Evolutionary conservation across 2,329 filamentous ascomycete species (phyloP), one percentile per base, ranked within the genome.

Genomic region (Colletotrichum liriopes): DNA sequence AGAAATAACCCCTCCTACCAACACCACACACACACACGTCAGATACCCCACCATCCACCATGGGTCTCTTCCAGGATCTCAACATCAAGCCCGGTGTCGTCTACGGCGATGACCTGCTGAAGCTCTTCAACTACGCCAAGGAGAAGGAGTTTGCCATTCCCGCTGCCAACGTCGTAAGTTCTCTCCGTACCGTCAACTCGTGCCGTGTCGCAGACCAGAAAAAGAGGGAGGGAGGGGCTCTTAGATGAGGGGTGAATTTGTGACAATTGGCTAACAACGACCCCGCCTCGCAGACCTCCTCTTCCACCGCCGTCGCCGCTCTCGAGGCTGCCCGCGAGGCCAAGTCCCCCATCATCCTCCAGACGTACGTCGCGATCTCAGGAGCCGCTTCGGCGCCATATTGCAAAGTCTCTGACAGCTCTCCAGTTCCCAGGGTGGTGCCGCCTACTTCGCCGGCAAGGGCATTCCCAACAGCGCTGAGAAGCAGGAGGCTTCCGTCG

Each of bases 271-370:
- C 71, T 73, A 71, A 73, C 67, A 58, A 62, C 45, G 29, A 54
- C 60, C 67, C 67, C 67, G 56, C 67, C 45, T 71, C 32, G 18
- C 61, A 74, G 73, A 97, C 94, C 76, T 95, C 93, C 54, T 95
- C 93, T 73, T 96, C 93, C 74, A 94, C 93, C 74, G 93, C 91
- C 75, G 93, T 98, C 77, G 92, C 94, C 79, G 87, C 94, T 67
- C 94, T 99, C 78, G 96, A 99, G 90, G 96, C 96, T 82, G 96
- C 96, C 78, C 93, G 94, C 80, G 95, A 98, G 85, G 88, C 91
- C 82, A 97, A 97, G 85, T 89, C 94, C 74, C 96, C 96, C 79
- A 92, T 98, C 85, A 93, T 98, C 85, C 91, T 98, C 77, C 96
- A 98, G 88, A 89, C 94, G 80, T 74, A 43, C n/a, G 73, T 73